Evolutionary conservation across 179 eudicot genomes (phyloP), one percentile per base, ranked within the genome.

Genomic region (Pouteria campechiana): DNA sequence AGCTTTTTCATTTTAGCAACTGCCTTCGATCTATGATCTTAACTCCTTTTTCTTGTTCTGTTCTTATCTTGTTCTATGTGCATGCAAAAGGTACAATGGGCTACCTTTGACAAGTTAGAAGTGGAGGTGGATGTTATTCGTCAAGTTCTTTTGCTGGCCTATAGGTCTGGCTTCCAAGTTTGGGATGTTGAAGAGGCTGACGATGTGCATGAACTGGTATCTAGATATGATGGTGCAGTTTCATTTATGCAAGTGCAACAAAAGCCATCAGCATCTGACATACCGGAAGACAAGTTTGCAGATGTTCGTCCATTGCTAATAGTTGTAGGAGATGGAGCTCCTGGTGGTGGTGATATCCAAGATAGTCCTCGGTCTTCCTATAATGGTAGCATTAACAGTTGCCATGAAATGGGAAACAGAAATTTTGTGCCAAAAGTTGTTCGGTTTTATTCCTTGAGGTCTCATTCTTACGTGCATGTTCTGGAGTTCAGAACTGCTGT

Each of bases 121-220:
- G 55, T 33, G 35, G 76, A 69, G 55, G 73, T 76, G 23, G 63
- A 54, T 41, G 42, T 37, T 32, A 25, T 61, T 20, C 68, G 89
- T 31, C 70, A 54, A 55, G 73, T 79, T 60, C 75, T 86, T 41
- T 70, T 86, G 58, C 65, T 86, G 55, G 93, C 81, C 14, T 86
- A 63, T 60, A 65, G 71, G 42, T 74, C 70, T 55, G 89, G 96
- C 49, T 86, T 86, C 57, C 93, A 86, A 69, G 79, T 86, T 38
- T 86, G 93, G 93, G 96, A 86, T 68, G 89, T 83, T 42, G 93
- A 86, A 67, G 89, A 73, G 46, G 78, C 79, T 19, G 70, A 82
- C 34, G 76, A 86, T 57, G 79, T 86, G 49, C 61, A 45, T 25
- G 75, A 67, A 55, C 57, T 86, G 46, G 84, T 76, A 22, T 71